These are phyloP conservation scores for Pseudopyricularia cyperi DNA, from an alignment of 2,329 filamentous ascomycete genomes.

Conservation along the genomic window DNA sequence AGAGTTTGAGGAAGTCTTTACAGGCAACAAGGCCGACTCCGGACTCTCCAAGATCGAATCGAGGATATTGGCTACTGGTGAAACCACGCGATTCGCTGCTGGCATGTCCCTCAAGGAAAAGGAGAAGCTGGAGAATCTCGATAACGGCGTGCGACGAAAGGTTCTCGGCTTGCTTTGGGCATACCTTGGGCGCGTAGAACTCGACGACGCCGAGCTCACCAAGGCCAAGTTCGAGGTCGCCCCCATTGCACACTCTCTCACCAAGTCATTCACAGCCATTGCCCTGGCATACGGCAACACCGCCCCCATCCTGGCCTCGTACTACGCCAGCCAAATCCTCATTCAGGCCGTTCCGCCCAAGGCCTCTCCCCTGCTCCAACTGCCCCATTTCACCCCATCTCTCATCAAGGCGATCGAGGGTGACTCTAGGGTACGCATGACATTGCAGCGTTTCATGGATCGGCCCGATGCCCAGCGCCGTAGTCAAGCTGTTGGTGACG, in stretches of 20 bases:
- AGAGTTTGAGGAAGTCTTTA: constrained; percentile 68
- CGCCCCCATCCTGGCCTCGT: constrained; percentile 68
- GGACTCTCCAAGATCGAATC: constrained; percentile 77
- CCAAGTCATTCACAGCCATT: constrained; percentile 77
- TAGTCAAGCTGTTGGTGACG: constrained; percentile 54
- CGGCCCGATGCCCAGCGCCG: constrained; percentile 63
- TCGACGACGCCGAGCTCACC: constrained; percentile 65
- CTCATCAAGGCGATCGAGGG: constrained; percentile 58
- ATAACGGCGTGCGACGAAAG: constrained; percentile 71
- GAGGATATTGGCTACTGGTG: constrained; percentile 53
- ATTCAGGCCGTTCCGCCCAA: constrained; percentile 81
- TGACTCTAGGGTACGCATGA: constrained; percentile 60
- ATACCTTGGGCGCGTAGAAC: constrained; percentile 77
- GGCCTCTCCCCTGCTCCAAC: constrained; percentile 77
- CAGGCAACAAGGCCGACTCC: constrained; percentile 65
- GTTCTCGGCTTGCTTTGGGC: constrained; percentile 86
- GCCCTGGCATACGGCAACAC: constrained; percentile 79
- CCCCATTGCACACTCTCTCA: constrained; percentile 73
- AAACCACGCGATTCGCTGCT: constrained; percentile 34
- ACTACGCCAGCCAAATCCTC: constrained; percentile 70
- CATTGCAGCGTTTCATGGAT: constrained; percentile 80
- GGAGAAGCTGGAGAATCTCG: constrained; percentile 64
- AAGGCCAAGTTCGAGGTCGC: constrained; percentile 82
- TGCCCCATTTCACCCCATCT: constrained; percentile 69
- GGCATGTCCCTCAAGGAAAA: constrained; percentile 63